phyloP scores from a whole-genome alignment of 108 stramenopile species.

The Aurantiochytrium sp. region DNA sequence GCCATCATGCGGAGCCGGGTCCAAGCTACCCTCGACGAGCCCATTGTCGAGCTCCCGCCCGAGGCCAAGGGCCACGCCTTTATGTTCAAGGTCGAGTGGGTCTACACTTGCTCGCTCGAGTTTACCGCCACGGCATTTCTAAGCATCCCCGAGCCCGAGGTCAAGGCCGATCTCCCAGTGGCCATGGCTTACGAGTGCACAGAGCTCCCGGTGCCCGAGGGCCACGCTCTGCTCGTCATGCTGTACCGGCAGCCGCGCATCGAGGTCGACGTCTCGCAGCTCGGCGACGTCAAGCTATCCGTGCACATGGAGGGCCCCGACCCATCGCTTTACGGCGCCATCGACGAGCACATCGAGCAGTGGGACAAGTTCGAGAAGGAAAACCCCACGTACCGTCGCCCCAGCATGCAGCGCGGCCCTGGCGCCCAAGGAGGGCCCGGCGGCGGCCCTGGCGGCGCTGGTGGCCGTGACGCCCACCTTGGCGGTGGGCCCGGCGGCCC shows the following conservation, averaged over 20 bases:
- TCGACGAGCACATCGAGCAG: constrained; percentile 24
- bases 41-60: background rate
- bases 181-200: constrained; percentile 21
- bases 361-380: background rate
- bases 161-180: background rate
- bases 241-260: background rate
- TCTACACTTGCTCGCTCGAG: background rate
- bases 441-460: too few relatives aligned
- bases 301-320: constrained; percentile 29
- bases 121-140: constrained; percentile 3
- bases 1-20: background rate
- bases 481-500: too few relatives aligned
- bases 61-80: background rate
- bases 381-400: background rate
- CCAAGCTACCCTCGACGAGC: background rate
- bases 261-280: background rate
- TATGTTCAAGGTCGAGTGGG: background rate
- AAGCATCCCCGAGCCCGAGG: background rate
- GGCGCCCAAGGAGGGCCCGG: background rate
- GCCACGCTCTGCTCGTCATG: constrained; percentile 31
- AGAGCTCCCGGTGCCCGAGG: background rate
- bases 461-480: too few relatives aligned
- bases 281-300: background rate
- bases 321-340: background rate
- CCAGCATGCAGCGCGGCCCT: background rate